Evolutionary conservation across 2,329 filamentous ascomycete species (phyloP).

Genomic region (Tolypocladium capitatum): DNA sequence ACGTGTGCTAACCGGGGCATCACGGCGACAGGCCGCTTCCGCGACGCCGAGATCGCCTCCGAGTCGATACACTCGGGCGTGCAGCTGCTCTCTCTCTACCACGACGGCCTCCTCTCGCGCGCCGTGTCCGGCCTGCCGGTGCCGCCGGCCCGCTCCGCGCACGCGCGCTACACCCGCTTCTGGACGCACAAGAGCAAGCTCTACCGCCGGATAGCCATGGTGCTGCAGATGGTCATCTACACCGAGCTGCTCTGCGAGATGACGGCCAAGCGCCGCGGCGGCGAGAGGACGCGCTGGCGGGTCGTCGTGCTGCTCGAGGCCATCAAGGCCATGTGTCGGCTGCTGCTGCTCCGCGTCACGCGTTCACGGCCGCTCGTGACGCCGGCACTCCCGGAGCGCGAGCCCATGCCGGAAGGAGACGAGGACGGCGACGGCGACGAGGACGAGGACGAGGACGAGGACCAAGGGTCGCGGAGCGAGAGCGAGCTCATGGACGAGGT

Average conservation of each 20-base stretch:
- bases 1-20: background rate
- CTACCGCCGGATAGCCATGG: conserved; percentile 69
- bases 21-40: conserved; percentile 50
- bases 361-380: conserved; percentile 70
- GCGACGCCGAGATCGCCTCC: conserved; percentile 88
- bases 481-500: conserved; percentile 31
- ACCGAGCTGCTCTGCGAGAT: conserved; percentile 97
- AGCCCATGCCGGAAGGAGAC: conserved; percentile 50
- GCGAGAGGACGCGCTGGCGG: conserved; percentile 69
- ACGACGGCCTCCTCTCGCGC: conserved; percentile 70
- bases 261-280: conserved; percentile 76
- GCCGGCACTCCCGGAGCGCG: conserved; percentile 75
- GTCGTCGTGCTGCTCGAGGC: conserved; percentile 75
- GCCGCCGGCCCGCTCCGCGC: conserved; percentile 39
- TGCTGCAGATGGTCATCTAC: conserved; percentile 84
- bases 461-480: conserved; percentile 24
- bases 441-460: conserved; percentile 22
- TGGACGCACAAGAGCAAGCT: conserved; percentile 51
- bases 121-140: conserved; percentile 45
- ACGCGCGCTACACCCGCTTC: conserved; percentile 53
- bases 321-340: conserved; percentile 71
- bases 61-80: conserved; percentile 84
- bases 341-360: conserved; percentile 71
- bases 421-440: conserved; percentile 18
- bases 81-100: conserved; percentile 82